A percentile compares a stretch with the other conserved stretches of the same genome.
These are phyloP conservation scores for Balansia obtecta DNA, from an alignment of 2,329 filamentous ascomycete genomes.

Conservation along the genomic window DNA sequence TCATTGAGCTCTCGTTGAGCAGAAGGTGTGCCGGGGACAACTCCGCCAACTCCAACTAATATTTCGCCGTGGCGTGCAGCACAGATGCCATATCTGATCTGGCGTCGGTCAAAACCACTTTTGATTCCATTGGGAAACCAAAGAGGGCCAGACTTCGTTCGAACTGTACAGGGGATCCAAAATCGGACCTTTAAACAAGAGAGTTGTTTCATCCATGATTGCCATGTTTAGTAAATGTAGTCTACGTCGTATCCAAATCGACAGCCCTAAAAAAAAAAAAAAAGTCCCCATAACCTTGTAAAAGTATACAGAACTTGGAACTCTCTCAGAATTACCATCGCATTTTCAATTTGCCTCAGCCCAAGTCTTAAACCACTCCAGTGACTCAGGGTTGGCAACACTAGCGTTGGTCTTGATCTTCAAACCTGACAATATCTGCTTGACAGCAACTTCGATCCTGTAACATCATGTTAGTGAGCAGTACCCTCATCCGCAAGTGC, in stretches of 20 bases:
- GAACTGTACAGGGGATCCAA: too few species aligned
- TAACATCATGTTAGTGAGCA: constrained; percentile 7
- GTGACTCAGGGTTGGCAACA: constrained; percentile 79
- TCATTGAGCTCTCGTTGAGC: too few species aligned
- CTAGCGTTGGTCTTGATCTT: constrained; percentile 82
- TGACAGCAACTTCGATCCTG: constrained; percentile 86
- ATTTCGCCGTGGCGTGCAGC: too few species aligned
- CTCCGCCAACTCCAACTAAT: too few species aligned
- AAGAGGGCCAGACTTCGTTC: too few species aligned
- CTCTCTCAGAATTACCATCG: background rate
- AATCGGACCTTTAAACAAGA: background rate
- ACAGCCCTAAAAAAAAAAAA: too few species aligned
- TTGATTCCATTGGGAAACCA: too few species aligned
- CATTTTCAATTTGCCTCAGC: constrained; percentile 34
- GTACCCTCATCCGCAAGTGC: background rate
- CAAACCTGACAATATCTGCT: constrained; percentile 85
- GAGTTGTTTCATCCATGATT: background rate
- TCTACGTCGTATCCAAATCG: background rate
- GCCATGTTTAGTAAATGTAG: background rate
- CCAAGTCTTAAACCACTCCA: constrained; percentile 84
- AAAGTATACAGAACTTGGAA: too few species aligned
- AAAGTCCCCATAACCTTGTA: background rate
- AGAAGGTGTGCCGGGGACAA: too few species aligned
- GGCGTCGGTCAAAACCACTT: too few species aligned
- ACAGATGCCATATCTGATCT: too few species aligned